Base-by-base conservation (phyloP, 257 asterid genomes). In the Gentiana macrophylla region DNA sequence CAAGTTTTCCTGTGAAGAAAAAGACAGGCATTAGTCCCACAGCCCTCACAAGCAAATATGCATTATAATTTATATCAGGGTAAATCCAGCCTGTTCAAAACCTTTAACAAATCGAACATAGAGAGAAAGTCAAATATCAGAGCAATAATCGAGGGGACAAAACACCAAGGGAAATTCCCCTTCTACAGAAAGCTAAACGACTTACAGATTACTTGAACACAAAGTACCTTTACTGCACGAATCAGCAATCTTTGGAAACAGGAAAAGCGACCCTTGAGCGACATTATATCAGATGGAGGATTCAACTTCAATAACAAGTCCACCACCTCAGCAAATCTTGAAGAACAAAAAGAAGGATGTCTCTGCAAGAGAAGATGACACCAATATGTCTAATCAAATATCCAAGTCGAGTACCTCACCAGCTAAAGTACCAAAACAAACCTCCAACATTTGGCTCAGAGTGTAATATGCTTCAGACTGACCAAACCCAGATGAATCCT, bases 381-480 rank as follows among this genome's bases (percentile, higher is more conserved):
- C 11, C 45, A 77, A 65, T 38, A 56, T 43, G 47, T 61, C 46
- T 52, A 54, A 32, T 53, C 37, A 55, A 48, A 60, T 41, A 52
- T 49, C 6, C 35, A 11, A 62, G 11, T 15, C n/a, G 33, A n/a
- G 36, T 37, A 50, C 41, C 34, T 57, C 49, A 56, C 56, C 67
- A 60, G 43, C 59, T 35, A 33, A 65, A 46, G 24, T 60, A 54
- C 34, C 45, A 35, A 49, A 12, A 64, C 68, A 59, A 32, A 91
- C 98, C 97, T 84, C 94, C 41, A 92, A 72, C 53, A 88, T 71
- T 71, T 61, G 81, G 79, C 83, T 77, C 61, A 92, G 85, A 53
- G 80, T 77, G 70, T 74, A 75, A 72, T 83, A 92, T 53, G 95
- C 95, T 77, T 86, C 86, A 46, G 67, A 55, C 62, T 80, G 93